Percentiles rank a stretch among this genome's conserved stretches.
phyloP scores from a whole-genome alignment of 352 stramenopile genomes.

The Globisporangium apiculatum region DNA sequence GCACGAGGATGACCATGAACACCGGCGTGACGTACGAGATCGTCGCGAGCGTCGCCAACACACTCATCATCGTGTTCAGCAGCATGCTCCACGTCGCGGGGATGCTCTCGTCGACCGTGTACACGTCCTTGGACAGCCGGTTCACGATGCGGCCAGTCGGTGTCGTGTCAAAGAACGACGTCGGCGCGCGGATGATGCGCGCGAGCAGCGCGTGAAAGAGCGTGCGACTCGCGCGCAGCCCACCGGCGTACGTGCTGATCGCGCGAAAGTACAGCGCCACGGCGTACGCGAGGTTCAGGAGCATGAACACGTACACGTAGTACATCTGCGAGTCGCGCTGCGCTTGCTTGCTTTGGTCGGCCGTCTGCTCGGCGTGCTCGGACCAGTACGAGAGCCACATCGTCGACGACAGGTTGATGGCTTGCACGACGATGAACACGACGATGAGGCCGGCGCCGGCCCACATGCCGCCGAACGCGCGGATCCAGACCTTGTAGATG shows the following conservation, averaged over 20 bases:
- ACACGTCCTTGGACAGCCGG: conserved; percentile 69
- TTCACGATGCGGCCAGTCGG: conserved; percentile 75
- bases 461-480: conserved; percentile 51
- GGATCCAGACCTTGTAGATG: conserved; percentile 68
- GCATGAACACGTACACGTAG: conserved; percentile 81
- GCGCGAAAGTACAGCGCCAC: conserved; percentile 54
- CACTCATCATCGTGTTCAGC: conserved; percentile 62
- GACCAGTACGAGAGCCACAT: conserved; percentile 91
- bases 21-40: conserved; percentile 66
- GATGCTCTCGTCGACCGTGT: conserved; percentile 71
- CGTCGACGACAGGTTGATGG: conserved; percentile 57
- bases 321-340: conserved; percentile 50
- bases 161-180: conserved; percentile 80
- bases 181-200: conserved; percentile 84
- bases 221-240: conserved; percentile 41
- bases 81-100: conserved; percentile 62
- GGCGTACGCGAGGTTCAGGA: conserved; percentile 51
- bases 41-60: conserved; percentile 52
- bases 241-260: conserved; percentile 48
- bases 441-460: conserved; percentile 35
- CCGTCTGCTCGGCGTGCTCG: conserved; percentile 25
- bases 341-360: neutral
- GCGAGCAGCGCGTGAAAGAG: conserved; percentile 75
- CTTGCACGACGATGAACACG: conserved; percentile 38
- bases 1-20: conserved; percentile 73